Base-by-base conservation (phyloP, 192 early-diverging fungal genomes). In the Chytriomyces sp. region DNA sequence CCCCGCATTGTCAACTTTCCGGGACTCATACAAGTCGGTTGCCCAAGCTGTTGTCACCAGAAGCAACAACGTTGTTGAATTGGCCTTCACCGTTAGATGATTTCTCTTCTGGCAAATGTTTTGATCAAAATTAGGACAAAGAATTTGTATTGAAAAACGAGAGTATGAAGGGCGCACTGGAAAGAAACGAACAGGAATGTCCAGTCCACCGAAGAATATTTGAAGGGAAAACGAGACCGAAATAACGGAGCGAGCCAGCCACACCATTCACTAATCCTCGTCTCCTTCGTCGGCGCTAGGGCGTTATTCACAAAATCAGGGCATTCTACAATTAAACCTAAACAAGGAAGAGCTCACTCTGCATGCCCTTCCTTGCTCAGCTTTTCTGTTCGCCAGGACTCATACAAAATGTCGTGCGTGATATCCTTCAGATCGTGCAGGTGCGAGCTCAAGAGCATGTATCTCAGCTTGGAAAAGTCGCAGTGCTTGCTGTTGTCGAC, bases 391-490 rank as follows among this genome's bases (percentile, higher is more conserved):
- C 65, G 52, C 65, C 65, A 68, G 7, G 65, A 55, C 33, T 75
- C 77, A 55, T 85, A 89, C 59, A 88, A 77, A 64, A 86, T 68
- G 70, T 88, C 86, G 64, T 89, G 81, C 34, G 87, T 89, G 80
- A 88, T 88, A 61, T 89, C 87, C 68, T 88, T 88, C 33, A 89
- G 73, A 58, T 88, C 85, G 58, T 87, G 83, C 70, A 89, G 77
- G 63, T 99, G 98, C 70, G 95, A 96, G 83, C 64, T 79, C 40
- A 86, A 58, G 30, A 88, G 78, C 70, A 86, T 84, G 76, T 85
- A 86, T 52, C 86, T 79, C 33, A 89, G 77, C 65, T 88, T 88
- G 5, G 84, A 85, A 52, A 89, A 88, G 57, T 89, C 88, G 72
- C 88, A 88, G 73, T 89, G 88, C 44, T 74, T 70, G 49, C 83